Conservation (phyloP, 345 rosid species). For the Ceriops zippeliana region DNA sequence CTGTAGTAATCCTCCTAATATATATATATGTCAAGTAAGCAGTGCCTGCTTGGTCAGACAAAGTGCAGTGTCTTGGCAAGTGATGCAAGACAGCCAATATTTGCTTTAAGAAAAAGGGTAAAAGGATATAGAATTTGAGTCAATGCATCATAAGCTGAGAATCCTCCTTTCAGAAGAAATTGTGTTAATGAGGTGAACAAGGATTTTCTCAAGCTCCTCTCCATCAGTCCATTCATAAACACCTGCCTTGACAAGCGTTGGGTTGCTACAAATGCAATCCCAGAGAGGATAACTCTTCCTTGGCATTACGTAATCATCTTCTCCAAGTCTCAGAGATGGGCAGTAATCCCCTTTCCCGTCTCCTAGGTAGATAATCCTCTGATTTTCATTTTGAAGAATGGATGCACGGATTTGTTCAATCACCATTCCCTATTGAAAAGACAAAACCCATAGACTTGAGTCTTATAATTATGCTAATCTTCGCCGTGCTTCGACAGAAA, state of each 20-base stretch:
- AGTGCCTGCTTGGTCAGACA: too few relatives aligned
- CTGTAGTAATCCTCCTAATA: too few relatives aligned
- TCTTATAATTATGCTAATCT: not conserved
- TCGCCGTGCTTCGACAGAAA: too few relatives aligned
- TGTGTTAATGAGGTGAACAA: slow-evolving; percentile 39
- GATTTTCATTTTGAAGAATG: slow-evolving; percentile 19
- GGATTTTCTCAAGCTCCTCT: slow-evolving; percentile 49
- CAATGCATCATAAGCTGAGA: slow-evolving; percentile 9
- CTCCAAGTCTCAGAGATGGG: slow-evolving; percentile 58
- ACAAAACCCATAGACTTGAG: slow-evolving; percentile 9
- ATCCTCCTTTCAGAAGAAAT: slow-evolving; percentile 18
- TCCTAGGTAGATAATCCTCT: slow-evolving; percentile 62
- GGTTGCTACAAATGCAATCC: slow-evolving; percentile 37
- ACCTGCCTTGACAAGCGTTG: slow-evolving; percentile 53
- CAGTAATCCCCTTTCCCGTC: slow-evolving; percentile 87
- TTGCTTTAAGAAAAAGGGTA: not conserved
- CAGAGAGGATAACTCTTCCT: slow-evolving; percentile 66
- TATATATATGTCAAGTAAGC: too few relatives aligned
- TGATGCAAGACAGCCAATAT: too few relatives aligned
- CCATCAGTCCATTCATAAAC: slow-evolving; percentile 68
- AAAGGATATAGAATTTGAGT: not conserved
- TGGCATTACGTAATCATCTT: slow-evolving; percentile 64
- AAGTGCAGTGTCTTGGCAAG: too few relatives aligned
- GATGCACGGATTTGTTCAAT: slow-evolving; percentile 46
- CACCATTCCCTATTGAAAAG: slow-evolving; percentile 49